Conservation (phyloP, 495 filamentous ascomycete species). For the Penicillium lividum region DNA sequence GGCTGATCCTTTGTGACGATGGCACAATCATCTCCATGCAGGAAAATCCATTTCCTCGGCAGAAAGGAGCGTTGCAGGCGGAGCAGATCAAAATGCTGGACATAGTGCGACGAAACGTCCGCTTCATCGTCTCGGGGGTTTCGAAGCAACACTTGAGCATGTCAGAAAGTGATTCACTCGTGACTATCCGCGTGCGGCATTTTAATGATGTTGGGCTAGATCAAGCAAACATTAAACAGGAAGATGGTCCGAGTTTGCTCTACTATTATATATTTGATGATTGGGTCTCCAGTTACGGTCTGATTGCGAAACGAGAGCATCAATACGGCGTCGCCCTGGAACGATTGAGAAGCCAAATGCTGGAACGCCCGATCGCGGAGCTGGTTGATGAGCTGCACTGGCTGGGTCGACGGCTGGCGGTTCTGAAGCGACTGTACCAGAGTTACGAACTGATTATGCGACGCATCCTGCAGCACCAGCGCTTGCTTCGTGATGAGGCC, state of each 20-base stretch:
- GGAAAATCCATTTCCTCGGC: conserved; percentile 62
- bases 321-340: conserved; percentile 61
- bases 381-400: conserved; percentile 73
- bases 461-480: conserved; percentile 62
- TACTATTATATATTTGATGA: conserved; percentile 91
- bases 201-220: conserved; percentile 34
- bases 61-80: conserved; percentile 27
- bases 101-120: conserved; percentile 65
- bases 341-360: conserved; percentile 58
- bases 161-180: conserved; percentile 46
- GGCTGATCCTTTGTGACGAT: conserved; percentile 81
- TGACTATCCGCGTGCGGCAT: conserved; percentile 54
- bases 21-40: conserved; percentile 81
- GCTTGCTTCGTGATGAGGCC: conserved; percentile 41
- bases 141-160: conserved; percentile 51
- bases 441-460: conserved; percentile 78
- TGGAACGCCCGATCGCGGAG: conserved; percentile 56
- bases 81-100: conserved; percentile 45
- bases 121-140: conserved; percentile 70
- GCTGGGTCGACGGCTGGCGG: conserved; percentile 65
- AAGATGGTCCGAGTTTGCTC: conserved; percentile 71
- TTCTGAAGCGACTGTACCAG: conserved; percentile 73
- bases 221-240: conserved; percentile 44
- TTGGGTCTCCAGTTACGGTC: conserved; percentile 68
- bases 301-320: conserved; percentile 61